Evolutionary conservation across 768 basidiomycete genomes (phyloP).

Genomic region (Phylloporus sp.): DNA sequence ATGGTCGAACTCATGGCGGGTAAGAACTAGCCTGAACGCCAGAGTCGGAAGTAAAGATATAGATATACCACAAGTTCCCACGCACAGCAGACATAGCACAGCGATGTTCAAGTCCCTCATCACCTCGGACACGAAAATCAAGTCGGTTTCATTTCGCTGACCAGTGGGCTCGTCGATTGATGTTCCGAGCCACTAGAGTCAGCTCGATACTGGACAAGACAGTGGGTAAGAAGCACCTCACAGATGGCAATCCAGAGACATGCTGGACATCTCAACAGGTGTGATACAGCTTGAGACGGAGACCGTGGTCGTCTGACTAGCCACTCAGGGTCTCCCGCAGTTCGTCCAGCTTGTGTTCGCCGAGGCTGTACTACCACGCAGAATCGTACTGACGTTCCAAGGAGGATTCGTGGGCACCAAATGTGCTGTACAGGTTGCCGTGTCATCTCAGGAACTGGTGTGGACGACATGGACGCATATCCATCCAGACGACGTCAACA

Average conservation of each 20-base stretch:
- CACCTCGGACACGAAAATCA: constrained; percentile 23
- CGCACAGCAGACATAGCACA: constrained; percentile 1
- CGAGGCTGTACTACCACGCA: constrained; percentile 47
- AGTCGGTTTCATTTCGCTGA: constrained; percentile 38
- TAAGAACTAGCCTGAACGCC: not conserved
- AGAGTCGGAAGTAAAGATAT: not conserved
- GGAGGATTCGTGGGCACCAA: constrained; percentile 78
- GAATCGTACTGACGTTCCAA: constrained; percentile 68
- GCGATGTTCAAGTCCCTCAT: constrained; percentile 25
- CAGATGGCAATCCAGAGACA: constrained; percentile 69
- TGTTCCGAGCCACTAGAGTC: constrained; percentile 44
- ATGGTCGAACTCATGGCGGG: constrained; percentile 2
- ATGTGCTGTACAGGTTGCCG: constrained; percentile 46
- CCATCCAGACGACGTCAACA: constrained; percentile 79
- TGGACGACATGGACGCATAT: constrained; percentile 54
- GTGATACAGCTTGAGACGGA: constrained; percentile 5
- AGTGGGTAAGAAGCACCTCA: constrained; percentile 62
- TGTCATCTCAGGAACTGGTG: constrained; percentile 28
- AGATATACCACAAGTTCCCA: constrained; percentile 9
- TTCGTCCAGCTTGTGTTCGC: constrained; percentile 62
- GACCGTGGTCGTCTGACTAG: constrained; percentile 6
- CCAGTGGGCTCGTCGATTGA: constrained; percentile 1
- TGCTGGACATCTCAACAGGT: constrained; percentile 86
- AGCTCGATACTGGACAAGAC: constrained; percentile 76
- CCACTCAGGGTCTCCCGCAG: constrained; percentile 68